Percentiles rank a stretch among this genome's conserved stretches.
Conservation (phyloP, 2,329 filamentous ascomycete genomes). For the Fusarium brevicatenulatum region DNA sequence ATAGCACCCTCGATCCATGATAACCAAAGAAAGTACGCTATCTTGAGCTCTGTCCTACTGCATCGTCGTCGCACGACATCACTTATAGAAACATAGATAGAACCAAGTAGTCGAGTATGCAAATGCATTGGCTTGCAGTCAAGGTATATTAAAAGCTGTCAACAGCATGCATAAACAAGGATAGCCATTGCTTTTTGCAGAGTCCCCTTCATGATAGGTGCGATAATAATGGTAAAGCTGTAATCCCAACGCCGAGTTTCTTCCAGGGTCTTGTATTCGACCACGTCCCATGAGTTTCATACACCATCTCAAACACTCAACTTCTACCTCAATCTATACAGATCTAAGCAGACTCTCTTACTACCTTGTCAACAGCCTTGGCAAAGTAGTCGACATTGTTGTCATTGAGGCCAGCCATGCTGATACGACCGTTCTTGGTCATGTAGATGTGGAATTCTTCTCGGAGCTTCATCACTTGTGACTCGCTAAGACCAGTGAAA, state of each 20-base stretch:
- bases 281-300: constrained; percentile 41
- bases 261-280: constrained; percentile 40
- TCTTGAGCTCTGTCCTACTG: not conserved
- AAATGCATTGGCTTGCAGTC: constrained; percentile 33
- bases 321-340: not conserved
- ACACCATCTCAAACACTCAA: constrained; percentile 35
- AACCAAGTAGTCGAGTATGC: not conserved
- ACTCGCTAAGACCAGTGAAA: constrained; percentile 82
- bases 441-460: constrained; percentile 83
- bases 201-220: constrained; percentile 41
- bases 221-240: constrained; percentile 33
- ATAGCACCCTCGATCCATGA: constrained; percentile 4
- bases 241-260: constrained; percentile 42
- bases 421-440: constrained; percentile 98
- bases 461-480: constrained; percentile 77
- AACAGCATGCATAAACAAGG: constrained; percentile 31
- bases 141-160: constrained; percentile 38
- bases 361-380: constrained; percentile 85
- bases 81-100: not conserved
- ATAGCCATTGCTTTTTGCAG: constrained; percentile 41
- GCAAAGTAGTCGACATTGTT: constrained; percentile 94
- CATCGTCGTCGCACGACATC: constrained; percentile 4
- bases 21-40: not conserved
- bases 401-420: constrained; percentile 97
- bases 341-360: constrained; percentile 54